Evolutionary conservation across 371 early-diverging fungal genomes (phyloP).

Genomic region (Apophysomyces sp.): DNA sequence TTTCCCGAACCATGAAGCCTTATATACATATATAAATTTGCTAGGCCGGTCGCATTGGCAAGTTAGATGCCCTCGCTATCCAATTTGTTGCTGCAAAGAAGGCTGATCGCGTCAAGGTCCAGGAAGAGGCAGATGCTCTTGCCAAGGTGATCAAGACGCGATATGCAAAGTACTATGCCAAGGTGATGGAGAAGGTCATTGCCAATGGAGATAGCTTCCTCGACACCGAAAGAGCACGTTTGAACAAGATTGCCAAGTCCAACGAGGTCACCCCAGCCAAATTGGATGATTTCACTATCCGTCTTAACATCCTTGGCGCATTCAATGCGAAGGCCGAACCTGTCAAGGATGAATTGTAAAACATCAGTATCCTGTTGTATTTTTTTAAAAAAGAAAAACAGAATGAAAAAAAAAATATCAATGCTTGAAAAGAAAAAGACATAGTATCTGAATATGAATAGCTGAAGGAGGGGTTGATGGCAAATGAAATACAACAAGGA

Average conservation of each 20-base stretch:
- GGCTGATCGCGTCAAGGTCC: constrained; percentile 36
- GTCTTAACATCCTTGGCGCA: constrained; percentile 70
- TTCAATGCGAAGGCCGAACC: constrained; percentile 49
- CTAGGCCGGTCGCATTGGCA: constrained; percentile 72
- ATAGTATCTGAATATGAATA: too few species aligned
- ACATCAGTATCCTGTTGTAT: too few species aligned
- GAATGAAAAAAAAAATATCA: background rate
- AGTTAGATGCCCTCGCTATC: constrained; percentile 66
- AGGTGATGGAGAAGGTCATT: constrained; percentile 72
- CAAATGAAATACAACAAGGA: too few species aligned
- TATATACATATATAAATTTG: background rate
- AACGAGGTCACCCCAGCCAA: constrained; percentile 62
- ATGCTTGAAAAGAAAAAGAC: background rate
- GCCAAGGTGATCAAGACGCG: constrained; percentile 28
- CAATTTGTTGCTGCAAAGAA: constrained; percentile 53
- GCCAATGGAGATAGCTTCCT: constrained; percentile 58
- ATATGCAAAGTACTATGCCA: constrained; percentile 72
- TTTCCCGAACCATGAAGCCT: too few species aligned
- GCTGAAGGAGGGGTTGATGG: too few species aligned
- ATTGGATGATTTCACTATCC: constrained; percentile 74
- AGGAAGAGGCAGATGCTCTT: constrained; percentile 35
- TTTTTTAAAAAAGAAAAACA: background rate
- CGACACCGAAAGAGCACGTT: constrained; percentile 65
- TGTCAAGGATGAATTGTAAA: constrained; percentile 51
- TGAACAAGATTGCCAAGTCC: constrained; percentile 64